Base-by-base conservation (phyloP, 2,329 filamentous ascomycete species). In the Monosporascus sp. region DNA sequence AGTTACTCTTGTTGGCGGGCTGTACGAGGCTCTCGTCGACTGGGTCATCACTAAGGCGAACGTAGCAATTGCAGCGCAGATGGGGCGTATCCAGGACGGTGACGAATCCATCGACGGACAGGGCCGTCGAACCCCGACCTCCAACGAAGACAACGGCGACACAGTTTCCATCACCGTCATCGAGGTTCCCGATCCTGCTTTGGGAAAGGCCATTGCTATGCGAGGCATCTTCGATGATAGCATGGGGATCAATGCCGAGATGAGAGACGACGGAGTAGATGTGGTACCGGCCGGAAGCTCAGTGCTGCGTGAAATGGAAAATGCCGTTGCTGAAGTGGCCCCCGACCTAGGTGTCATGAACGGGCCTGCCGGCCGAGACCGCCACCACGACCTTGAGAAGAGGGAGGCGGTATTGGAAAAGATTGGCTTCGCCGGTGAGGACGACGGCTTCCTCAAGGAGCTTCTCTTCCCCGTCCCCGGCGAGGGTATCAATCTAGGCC, bases 21-120 rank as follows among this genome's bases (percentile, higher is more conserved):
- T 97, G 17, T 99, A 99, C 65, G 94, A 99, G 71, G 86, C 92
- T 14, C 76, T 97, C 25, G 91, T 99, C 0, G 94, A 97, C 67
- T 97, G 91, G 89, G 88, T 99, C 15, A 87, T 99, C 55, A 75
- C 79, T 52, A 94, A 92, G 66, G 93, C 92, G 52, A 99, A 99
- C 62, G 82, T 86, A 36, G 82, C 92, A 11, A 96, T 99, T 63
- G 79, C 84, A 1, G 77, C 78, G 3, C 90, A 97, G 60, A 83
- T 97, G 68, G 76, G 80, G 20, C 80, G 79, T 24, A 82, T 84
- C 52, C 79, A 79, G 49, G 82, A 86, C 38, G 82, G 83, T 1
- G 84, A 85, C 46, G 85, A 86, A 47, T 88, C 85, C 0, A 79
- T 80, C 22, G 86, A 86, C 51, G 89, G 81, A 11, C 79, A 86